These are phyloP conservation scores for Bassia scoparia DNA, from an alignment of 148 eudicot species.

Conservation along the genomic window DNA sequence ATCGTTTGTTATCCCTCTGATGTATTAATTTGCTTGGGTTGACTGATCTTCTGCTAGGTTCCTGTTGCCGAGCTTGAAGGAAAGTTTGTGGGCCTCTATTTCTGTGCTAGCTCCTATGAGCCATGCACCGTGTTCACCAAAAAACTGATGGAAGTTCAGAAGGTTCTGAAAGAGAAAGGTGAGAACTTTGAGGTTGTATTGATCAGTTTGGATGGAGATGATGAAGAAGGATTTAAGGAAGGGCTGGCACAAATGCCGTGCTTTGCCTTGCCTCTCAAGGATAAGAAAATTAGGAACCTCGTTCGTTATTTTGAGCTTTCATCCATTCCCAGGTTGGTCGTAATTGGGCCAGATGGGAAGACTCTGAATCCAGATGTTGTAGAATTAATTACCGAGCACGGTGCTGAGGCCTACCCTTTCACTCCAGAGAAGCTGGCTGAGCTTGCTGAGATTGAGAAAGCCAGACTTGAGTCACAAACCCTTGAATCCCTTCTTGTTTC, in stretches of 20 bases:
- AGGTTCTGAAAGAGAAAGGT: conserved; percentile 33
- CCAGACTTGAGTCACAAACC: conserved; percentile 39
- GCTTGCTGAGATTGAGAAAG: conserved; percentile 48
- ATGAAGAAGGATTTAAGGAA: conserved; percentile 34
- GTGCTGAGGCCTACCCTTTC: conserved; percentile 42
- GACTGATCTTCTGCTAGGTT: conserved; percentile 25
- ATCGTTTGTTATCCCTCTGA: neutral
- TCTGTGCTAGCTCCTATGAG: conserved; percentile 30
- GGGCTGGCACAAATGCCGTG: conserved; percentile 29
- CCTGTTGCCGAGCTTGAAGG: conserved; percentile 41
- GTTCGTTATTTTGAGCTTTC: conserved; percentile 38
- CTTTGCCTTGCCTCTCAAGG: conserved; percentile 40
- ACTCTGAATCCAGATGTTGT: conserved; percentile 39
- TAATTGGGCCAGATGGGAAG: conserved; percentile 45
- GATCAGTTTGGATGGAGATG: conserved; percentile 35
- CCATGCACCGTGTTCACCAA: conserved; percentile 38
- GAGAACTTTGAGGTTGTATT: conserved; percentile 42
- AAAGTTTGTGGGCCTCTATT: conserved; percentile 45
- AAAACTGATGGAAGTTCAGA: conserved; percentile 30
- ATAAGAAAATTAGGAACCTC: conserved; percentile 39
- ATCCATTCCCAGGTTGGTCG: conserved; percentile 32
- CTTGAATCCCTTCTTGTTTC: conserved; percentile 38
- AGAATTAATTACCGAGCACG: conserved; percentile 41
- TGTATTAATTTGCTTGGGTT: conserved; percentile 2
- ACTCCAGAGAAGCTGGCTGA: conserved; percentile 37